phyloP scores from a whole-genome alignment of 2,329 filamentous ascomycete species.

The Westerdykella aurantiaca region DNA sequence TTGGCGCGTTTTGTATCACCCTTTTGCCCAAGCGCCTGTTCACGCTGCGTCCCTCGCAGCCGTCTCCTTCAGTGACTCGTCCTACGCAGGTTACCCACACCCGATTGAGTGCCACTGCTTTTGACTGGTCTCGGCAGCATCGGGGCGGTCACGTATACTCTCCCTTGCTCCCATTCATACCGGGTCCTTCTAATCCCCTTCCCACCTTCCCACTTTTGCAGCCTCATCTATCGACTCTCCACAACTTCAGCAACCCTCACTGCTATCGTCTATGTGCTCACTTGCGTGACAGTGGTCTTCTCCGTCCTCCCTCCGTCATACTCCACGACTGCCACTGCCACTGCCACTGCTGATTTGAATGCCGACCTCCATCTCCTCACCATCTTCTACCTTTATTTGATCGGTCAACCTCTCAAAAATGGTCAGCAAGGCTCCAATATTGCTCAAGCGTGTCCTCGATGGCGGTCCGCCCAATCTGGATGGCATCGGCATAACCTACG shows the following conservation, averaged over 20 bases:
- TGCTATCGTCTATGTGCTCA: constrained; percentile 27
- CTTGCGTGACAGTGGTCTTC: constrained; percentile 6
- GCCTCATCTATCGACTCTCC: constrained; percentile 17
- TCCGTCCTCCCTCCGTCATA: no score
- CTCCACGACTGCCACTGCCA: no score
- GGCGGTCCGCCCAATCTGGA: constrained; percentile 28
- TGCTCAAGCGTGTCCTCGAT: constrained; percentile 23
- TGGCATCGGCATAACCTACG: constrained; percentile 28
- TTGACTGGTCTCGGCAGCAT: constrained; percentile 23
- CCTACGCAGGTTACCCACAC: constrained; percentile 19
- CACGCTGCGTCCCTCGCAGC: constrained; percentile 16
- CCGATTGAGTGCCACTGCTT: constrained; percentile 17
- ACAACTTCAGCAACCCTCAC: constrained; percentile 16
- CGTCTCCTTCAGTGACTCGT: constrained; percentile 17
- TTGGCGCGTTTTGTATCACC: constrained; percentile 28
- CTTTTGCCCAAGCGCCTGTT: constrained; percentile 19
- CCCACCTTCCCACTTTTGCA: constrained; percentile 16
- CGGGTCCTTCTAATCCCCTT: constrained; percentile 23
- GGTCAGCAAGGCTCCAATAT: constrained; percentile 28
- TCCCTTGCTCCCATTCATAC: constrained; percentile 24
- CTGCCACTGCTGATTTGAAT: no score
- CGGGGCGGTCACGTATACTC: constrained; percentile 21
- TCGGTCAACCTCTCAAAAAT: constrained; percentile 14
- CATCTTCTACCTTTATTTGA: constrained; percentile 7
- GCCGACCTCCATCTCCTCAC: constrained; percentile 12